Conservation (phyloP, 2,329 filamentous ascomycete genomes). For the Cercospora zeae-maydis region DNA sequence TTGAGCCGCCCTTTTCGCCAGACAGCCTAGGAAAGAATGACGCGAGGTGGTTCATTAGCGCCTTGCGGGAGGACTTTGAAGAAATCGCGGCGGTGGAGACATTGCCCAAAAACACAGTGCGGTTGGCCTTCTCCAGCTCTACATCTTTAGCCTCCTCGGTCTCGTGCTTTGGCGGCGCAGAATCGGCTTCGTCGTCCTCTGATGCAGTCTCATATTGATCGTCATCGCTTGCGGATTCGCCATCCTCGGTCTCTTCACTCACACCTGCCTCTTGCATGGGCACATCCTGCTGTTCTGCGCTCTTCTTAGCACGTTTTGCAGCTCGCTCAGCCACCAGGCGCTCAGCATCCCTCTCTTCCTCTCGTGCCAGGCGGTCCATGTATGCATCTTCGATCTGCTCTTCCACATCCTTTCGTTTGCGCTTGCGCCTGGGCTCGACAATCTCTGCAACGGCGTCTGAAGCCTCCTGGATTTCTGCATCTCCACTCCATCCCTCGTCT, state of each 20-base stretch:
- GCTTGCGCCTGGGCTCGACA: conserved; percentile 57
- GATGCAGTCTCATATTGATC: conserved; percentile 22
- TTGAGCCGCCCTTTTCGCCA: conserved; percentile 44
- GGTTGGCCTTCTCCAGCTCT: conserved; percentile 78
- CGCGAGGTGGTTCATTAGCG: conserved; percentile 70
- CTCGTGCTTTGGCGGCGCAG: conserved; percentile 58
- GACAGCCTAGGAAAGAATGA: conserved; percentile 62
- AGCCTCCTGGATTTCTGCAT: conserved; percentile 24
- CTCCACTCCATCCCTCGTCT: conserved; percentile 25
- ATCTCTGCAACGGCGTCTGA: conserved; percentile 21
- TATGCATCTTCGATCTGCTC: conserved; percentile 69
- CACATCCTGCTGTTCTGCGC: conserved; percentile 17
- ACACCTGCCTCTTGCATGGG: conserved; percentile 26
- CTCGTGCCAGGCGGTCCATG: conserved; percentile 58
- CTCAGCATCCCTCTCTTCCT: conserved; percentile 39
- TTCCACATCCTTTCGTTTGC: conserved; percentile 42
- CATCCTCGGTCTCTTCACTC: conserved; percentile 26
- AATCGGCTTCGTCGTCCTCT: conserved; percentile 45
- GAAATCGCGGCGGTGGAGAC: conserved; percentile 79
- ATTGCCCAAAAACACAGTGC: conserved; percentile 91
- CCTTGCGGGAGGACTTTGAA: conserved; percentile 76
- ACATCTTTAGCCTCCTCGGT: conserved; percentile 42
- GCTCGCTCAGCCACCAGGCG: conserved; percentile 30
- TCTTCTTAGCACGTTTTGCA: conserved; percentile 32
- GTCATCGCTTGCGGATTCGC: conserved; percentile 28